These are phyloP conservation scores for Zychaea mexicana DNA, from an alignment of 371 early-diverging fungal genomes.

Conservation along the genomic window DNA sequence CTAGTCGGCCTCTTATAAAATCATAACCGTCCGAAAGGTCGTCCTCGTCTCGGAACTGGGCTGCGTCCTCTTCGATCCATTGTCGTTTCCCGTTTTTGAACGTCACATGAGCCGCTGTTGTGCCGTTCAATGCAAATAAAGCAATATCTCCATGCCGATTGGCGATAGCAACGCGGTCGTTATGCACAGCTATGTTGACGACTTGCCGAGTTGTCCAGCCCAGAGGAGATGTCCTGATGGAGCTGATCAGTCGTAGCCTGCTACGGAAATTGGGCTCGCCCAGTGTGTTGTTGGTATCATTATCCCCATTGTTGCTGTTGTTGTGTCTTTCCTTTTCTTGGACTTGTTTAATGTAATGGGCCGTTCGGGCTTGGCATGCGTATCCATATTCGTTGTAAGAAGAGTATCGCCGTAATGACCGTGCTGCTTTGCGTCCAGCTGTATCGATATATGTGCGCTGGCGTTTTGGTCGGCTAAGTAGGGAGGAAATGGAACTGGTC, in stretches of 20 bases:
- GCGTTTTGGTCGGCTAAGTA: neutral
- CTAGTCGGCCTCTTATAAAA: constrained; percentile 36
- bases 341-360: constrained; percentile 35
- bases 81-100: constrained; percentile 11
- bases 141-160: constrained; percentile 46
- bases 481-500: neutral
- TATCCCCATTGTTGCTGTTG: neutral
- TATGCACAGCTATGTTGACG: constrained; percentile 31
- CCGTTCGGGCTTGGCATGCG: constrained; percentile 43
- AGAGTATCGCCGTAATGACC: constrained; percentile 30
- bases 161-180: constrained; percentile 38
- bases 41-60: constrained; percentile 32
- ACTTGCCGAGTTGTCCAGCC: constrained; percentile 30
- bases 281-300: neutral
- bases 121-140: constrained; percentile 40
- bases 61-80: constrained; percentile 35
- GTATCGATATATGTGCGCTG: constrained; percentile 1
- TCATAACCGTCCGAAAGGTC: constrained; percentile 50
- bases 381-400: constrained; percentile 51
- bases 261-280: constrained; percentile 24
- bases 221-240: constrained; percentile 39
- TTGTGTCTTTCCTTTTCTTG: neutral
- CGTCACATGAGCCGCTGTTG: constrained; percentile 35
- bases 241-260: constrained; percentile 24
- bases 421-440: constrained; percentile 16